phyloP scores from a whole-genome alignment of 1,139 yeast species.

The Magnusiomyces paraingens region DNA sequence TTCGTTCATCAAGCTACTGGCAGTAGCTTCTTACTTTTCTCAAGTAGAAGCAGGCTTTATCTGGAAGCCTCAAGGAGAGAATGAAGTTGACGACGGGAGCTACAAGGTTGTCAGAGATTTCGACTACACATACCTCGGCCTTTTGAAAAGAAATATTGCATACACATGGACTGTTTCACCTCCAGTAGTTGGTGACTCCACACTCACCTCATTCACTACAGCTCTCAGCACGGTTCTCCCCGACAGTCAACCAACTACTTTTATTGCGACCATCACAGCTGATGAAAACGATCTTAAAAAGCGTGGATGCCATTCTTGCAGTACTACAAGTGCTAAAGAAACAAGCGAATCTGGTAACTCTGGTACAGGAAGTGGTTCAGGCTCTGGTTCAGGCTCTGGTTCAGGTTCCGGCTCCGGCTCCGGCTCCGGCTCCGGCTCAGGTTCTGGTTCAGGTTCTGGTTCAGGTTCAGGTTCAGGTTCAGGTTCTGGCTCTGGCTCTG shows the following conservation, averaged over 20 bases:
- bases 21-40: neutral
- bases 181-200: slow-evolving; percentile 22
- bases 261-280: slow-evolving; percentile 12
- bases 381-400: slow-evolving; percentile 1
- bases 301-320: neutral
- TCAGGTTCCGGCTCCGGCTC: slow-evolving; percentile 2
- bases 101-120: slow-evolving; percentile 22
- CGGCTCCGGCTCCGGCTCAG: neutral
- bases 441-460: slow-evolving; percentile 1
- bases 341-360: neutral
- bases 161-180: slow-evolving; percentile 29
- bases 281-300: neutral
- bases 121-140: slow-evolving; percentile 20
- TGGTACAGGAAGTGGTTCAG: neutral
- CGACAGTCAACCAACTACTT: slow-evolving; percentile 15
- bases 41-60: slow-evolving; percentile 22
- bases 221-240: slow-evolving; percentile 26
- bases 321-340: neutral
- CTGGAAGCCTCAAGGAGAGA: slow-evolving; percentile 21
- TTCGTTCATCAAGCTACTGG: slow-evolving; percentile 1
- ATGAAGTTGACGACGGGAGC: slow-evolving; percentile 26
- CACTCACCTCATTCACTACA: slow-evolving; percentile 25
- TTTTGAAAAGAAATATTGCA: slow-evolving; percentile 16
- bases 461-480: slow-evolving; percentile 7
- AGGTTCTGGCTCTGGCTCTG: slow-evolving; percentile 7